Conservation (phyloP, 73 alveolate genomes). For the Blepharisma japonicum region DNA sequence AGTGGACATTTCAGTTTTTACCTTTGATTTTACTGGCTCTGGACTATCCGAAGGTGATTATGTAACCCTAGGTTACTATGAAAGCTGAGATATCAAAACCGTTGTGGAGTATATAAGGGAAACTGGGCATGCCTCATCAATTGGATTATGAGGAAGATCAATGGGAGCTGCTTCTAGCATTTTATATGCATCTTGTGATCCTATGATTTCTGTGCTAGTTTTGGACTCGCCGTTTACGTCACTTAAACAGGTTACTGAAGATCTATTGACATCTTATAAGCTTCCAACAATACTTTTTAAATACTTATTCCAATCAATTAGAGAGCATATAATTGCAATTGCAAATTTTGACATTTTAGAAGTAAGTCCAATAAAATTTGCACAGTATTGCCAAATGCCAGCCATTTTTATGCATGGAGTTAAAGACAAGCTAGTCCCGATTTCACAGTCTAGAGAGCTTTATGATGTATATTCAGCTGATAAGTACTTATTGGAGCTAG, state of each 20-base stretch:
- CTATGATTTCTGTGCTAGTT: constrained; percentile 39
- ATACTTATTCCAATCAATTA: constrained; percentile 40
- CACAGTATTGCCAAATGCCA: constrained; percentile 58
- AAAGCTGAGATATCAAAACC: constrained; percentile 53
- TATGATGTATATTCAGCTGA: neutral
- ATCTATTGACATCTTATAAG: constrained; percentile 40
- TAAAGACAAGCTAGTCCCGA: constrained; percentile 60
- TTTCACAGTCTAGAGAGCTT: constrained; percentile 50
- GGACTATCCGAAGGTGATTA: constrained; percentile 39
- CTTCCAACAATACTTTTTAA: constrained; percentile 37
- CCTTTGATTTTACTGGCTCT: constrained; percentile 37
- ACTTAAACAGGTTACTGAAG: constrained; percentile 40
- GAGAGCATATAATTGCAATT: constrained; percentile 40
- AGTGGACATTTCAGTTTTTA: constrained; percentile 29
- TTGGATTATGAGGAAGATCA: constrained; percentile 75
- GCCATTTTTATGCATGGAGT: constrained; percentile 62
- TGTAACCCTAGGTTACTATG: constrained; percentile 44
- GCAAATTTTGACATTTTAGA: constrained; percentile 56
- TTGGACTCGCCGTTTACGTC: constrained; percentile 62
- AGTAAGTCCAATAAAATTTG: constrained; percentile 47
- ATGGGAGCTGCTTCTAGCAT: constrained; percentile 82
- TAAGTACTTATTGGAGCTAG: constrained; percentile 1
- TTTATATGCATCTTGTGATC: constrained; percentile 58
- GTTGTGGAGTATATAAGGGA: constrained; percentile 54
- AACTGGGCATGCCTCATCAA: constrained; percentile 49